Evolutionary conservation across 148 eudicot species (phyloP).

Genomic region (Camellia granthamiana): DNA sequence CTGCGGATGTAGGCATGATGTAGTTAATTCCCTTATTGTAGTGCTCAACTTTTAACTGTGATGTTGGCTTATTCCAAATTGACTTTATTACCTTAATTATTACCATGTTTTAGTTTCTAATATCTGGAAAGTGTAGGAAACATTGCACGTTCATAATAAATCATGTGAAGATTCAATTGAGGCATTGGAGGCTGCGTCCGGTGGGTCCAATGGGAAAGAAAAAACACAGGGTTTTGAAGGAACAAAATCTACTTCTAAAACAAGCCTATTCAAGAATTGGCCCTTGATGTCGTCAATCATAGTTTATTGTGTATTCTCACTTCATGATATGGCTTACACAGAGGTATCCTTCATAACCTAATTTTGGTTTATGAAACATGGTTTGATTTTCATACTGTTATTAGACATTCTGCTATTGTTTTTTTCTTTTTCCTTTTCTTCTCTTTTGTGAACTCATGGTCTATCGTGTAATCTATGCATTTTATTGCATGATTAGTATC

Average conservation of each 20-base stretch:
- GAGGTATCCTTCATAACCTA: constrained; percentile 45
- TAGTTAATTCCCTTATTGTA: neutral
- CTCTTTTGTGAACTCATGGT: neutral
- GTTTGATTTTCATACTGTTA: constrained; percentile 2
- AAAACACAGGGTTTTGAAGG: constrained; percentile 20
- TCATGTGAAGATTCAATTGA: constrained; percentile 31
- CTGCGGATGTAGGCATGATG: neutral
- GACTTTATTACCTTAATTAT: neutral
- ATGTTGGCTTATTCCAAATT: neutral
- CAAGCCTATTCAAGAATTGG: constrained; percentile 76
- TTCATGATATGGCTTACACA: constrained; percentile 91
- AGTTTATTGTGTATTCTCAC: constrained; percentile 80
- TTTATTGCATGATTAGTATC: neutral
- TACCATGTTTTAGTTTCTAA: neutral
- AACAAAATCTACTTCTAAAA: constrained; percentile 21
- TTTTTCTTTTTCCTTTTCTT: neutral
- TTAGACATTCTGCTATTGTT: neutral
- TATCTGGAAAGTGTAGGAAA: constrained; percentile 47
- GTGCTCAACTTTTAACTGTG: neutral
- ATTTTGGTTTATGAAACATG: neutral
- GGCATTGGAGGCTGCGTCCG: constrained; percentile 49
- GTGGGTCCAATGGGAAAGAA: constrained; percentile 13
- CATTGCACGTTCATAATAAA: constrained; percentile 62
- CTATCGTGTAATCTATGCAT: neutral
- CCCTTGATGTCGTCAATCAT: constrained; percentile 87